phyloP scores from a whole-genome alignment of 2,329 filamentous ascomycete genomes.

The Colletotrichum sidae region DNA sequence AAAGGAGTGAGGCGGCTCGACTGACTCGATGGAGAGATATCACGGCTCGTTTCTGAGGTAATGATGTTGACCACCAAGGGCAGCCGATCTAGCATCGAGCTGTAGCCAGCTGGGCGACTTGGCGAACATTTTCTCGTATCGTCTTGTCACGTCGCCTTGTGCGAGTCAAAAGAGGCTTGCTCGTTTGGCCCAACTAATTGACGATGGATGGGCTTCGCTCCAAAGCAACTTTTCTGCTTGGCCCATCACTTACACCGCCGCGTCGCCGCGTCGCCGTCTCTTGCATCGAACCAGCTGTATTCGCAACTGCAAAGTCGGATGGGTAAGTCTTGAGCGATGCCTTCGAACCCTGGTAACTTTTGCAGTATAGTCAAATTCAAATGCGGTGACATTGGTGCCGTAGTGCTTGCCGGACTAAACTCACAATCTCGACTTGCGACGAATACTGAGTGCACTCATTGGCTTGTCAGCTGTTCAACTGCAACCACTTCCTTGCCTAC shows the following conservation, averaged over 20 bases:
- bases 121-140: conserved; percentile 1
- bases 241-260: conserved; percentile 32
- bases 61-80: conserved; percentile 12
- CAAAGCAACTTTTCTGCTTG: conserved; percentile 20
- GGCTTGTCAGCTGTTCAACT: conserved; percentile 35
- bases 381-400: conserved; percentile 21
- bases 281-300: conserved; percentile 7
- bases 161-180: background rate
- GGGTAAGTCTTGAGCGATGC: no score
- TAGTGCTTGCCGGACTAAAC: conserved; percentile 4
- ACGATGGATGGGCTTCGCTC: conserved; percentile 14
- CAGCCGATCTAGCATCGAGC: background rate
- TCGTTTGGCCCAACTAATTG: conserved; percentile 1
- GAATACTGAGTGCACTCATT: conserved; percentile 28
- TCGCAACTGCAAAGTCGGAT: no score
- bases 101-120: background rate
- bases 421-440: conserved; percentile 20
- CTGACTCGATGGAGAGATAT: conserved; percentile 36
- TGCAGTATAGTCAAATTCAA: background rate
- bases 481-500: conserved; percentile 30
- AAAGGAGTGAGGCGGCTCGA: conserved; percentile 31
- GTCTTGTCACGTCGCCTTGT: background rate
- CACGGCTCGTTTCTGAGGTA: conserved; percentile 30
- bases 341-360: no score
- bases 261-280: conserved; percentile 29